Evolutionary conservation across 345 rosid genomes (phyloP), one percentile per base, ranked within the genome.

Genomic region (Lepidium aucheri): DNA sequence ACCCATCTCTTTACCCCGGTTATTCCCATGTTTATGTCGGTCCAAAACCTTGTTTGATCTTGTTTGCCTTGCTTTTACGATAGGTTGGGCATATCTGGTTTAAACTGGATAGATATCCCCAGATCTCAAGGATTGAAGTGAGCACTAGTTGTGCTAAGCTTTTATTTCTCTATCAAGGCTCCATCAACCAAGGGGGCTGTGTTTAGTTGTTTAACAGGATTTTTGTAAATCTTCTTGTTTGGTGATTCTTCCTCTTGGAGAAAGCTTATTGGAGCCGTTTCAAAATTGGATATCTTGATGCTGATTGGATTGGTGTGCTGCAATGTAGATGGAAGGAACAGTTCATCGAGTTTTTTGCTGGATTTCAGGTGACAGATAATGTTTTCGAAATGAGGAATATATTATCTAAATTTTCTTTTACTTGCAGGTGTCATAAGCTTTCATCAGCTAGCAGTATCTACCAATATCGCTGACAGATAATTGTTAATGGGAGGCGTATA

Each of bases 251-350:
- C 76, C 82, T 74, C 67, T 83, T 74, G 89, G 84, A 78, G 91
- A 78, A 58, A 77, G 87, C 83, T 81, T 79, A 74, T 70, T 78
- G 89, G 85, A 83, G 95, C 79, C 77, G 74, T 81, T 79, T 80
- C 57, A 77, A 73, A 50, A 51, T 33, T 80, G 84, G 84, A 72
- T 77, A 30, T 85, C 69, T 80, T 74, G 80, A 75, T 90, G 90
- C 84, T 65, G 85, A 80, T 83, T 79, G 76, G 81, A 74, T 76
- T 83, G 85, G 60, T 79, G 67, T 79, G 79, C 81, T 63, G 82
- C 87, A 68, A 74, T 79, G 40, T 89, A 73, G 86, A 84, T 81
- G 95, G 82, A 84, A 79, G 81, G 86, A 76, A 69, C 77, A 70
- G 58, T 83, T 76, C 84, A 65, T 80, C 80, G 81, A 85, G 74